Evolutionary conservation across 495 filamentous ascomycete genomes (phyloP).

Genomic region (Podospora sp.): DNA sequence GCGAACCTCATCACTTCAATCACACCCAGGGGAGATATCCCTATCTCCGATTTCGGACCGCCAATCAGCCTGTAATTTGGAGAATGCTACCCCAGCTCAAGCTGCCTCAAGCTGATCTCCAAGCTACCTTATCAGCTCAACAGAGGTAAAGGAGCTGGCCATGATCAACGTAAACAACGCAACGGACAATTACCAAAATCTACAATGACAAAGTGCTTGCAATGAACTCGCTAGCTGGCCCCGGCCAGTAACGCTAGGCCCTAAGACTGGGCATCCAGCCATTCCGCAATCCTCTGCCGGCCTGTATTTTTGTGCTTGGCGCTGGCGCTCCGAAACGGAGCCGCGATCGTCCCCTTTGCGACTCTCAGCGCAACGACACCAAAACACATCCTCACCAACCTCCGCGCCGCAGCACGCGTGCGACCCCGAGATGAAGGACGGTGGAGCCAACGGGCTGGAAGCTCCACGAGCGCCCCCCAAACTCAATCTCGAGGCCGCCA

Average conservation of each 20-base stretch:
- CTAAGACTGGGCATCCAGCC: neutral
- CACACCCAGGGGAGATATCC: too few species aligned
- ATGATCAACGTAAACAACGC: neutral
- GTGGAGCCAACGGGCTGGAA: constrained; percentile 7
- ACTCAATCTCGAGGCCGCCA: neutral
- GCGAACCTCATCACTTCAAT: too few species aligned
- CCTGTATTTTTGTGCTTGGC: neutral
- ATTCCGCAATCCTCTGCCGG: neutral
- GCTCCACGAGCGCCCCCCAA: neutral
- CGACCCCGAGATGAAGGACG: constrained; percentile 12
- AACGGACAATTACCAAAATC: too few species aligned
- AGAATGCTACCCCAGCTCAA: neutral
- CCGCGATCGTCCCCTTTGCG: neutral
- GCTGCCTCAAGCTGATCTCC: neutral
- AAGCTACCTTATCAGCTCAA: neutral
- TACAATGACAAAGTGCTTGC: neutral
- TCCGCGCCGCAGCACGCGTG: neutral
- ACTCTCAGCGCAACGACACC: neutral
- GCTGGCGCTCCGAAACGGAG: constrained; percentile 4
- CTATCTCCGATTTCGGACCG: constrained; percentile 14
- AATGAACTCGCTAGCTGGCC: neutral
- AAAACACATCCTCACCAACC: neutral
- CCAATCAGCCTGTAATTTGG: constrained; percentile 1
- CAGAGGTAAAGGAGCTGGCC: neutral
- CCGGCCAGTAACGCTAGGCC: neutral